Evolutionary conservation across 1,284 basidiomycete species (phyloP).

Genomic region (Ustanciosporium gigantosporum): DNA sequence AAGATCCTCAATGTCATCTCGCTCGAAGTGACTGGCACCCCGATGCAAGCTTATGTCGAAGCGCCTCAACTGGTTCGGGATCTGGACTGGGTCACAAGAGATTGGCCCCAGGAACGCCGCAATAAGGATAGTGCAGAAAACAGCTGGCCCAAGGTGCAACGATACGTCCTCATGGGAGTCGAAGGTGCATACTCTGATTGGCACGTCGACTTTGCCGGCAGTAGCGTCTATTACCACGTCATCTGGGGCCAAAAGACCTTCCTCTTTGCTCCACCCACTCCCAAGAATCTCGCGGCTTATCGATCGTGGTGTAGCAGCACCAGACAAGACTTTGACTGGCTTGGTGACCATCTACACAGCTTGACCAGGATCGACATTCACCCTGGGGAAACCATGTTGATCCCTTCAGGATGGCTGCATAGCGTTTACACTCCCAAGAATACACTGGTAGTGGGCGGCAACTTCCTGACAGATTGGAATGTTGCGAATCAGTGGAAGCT

Average conservation of each 20-base stretch:
- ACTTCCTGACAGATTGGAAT: conserved; percentile 65
- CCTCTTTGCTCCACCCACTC: conserved; percentile 86
- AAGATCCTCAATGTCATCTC: conserved; percentile 90
- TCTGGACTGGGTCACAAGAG: conserved; percentile 94
- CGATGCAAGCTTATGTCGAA: conserved; percentile 73
- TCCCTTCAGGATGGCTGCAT: conserved; percentile 82
- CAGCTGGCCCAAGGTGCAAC: conserved; percentile 85
- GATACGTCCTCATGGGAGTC: conserved; percentile 93
- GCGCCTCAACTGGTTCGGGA: conserved; percentile 75
- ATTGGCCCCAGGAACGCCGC: conserved; percentile 71
- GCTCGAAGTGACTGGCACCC: conserved; percentile 78
- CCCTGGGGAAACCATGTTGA: conserved; percentile 83
- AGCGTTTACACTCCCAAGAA: conserved; percentile 90
- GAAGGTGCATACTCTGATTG: conserved; percentile 77
- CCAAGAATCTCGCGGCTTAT: conserved; percentile 83
- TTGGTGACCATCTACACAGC: conserved; percentile 85
- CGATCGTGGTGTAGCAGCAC: conserved; percentile 74
- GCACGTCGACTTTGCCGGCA: conserved; percentile 52
- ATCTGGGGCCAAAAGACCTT: conserved; percentile 71
- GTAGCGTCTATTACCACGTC: conserved; percentile 34
- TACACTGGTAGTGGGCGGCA: conserved; percentile 93
- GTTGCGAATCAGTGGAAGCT: conserved; percentile 70
- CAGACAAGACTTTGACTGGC: conserved; percentile 82
- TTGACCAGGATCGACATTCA: conserved; percentile 80
- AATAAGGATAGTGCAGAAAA: conserved; percentile 27